Base-by-base conservation (phyloP, 2,329 filamentous ascomycete genomes). In the Neonectria hederae region DNA sequence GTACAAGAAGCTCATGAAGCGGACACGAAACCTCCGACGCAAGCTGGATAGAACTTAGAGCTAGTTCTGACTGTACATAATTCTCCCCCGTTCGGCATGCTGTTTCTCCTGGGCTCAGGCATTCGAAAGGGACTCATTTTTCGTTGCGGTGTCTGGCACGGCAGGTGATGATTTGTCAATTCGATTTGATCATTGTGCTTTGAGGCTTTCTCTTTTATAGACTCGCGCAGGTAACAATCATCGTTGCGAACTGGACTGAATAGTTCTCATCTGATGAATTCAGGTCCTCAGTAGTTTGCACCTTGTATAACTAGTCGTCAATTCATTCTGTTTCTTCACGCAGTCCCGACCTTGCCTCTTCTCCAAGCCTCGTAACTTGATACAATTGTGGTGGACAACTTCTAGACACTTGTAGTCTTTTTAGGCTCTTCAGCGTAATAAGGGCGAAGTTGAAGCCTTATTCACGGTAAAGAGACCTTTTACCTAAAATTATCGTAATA, bases 1-100 rank as follows among this genome's bases (percentile, higher is more conserved):
- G 90, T 97, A 97, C 82, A 98, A 97, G 94, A 99, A 99, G 89
- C 85, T 98, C 72, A 94, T 97, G 92, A 92, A 91, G 86, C 88
- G 89, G 81, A 97, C 95, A 76, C 89, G 95, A 79, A 95, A 93
- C 78, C 80, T 94, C 83, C 90, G 95, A 77, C 89, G 94, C 77
- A 97, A 94, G 84, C 84, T 96, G 75, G 93, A 92, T 75, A 87
- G 89, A 76, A 83, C 87, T 68, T 88, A 83, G 65, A 49, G 22
- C 43, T 32, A 43, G 46, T 48, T 65, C 51, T 62, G 59, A 64
- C 43, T 74, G 71, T 75, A 74, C 67, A 75, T 74, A 75, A 66
- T 70, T 59, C 53, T 24, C 59, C 58, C 54, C 62, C 52, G 55
- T 58, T 65, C 64, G 67, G 63, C 69, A 53, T 61, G 59, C 55